Percentiles rank a stretch among this genome's conserved stretches.
These are phyloP conservation scores for Erysimum cheiri DNA, from an alignment of 441 rosid genomes.

Conservation along the genomic window DNA sequence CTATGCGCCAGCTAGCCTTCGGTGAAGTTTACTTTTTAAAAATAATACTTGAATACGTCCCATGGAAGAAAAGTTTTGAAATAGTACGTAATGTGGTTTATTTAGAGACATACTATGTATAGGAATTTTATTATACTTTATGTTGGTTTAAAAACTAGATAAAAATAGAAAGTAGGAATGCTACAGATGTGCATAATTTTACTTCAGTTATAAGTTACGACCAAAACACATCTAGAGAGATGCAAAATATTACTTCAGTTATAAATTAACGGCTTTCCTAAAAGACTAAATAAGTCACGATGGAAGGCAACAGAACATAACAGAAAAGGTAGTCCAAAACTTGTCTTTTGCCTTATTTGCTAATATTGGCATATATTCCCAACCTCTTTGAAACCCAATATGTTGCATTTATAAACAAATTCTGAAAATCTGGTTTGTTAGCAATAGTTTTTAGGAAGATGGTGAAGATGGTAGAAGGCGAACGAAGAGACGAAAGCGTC, in stretches of 20 bases:
- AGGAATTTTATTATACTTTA: background rate
- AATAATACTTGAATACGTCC: too few relatives aligned
- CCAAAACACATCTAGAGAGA: background rate
- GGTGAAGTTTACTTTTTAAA: too few relatives aligned
- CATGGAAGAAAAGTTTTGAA: too few relatives aligned
- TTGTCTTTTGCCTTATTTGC: conserved; percentile 6
- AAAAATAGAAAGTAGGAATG: background rate
- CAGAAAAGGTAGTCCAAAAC: conserved; percentile 25
- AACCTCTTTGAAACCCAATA: conserved; percentile 20
- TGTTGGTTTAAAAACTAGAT: background rate
- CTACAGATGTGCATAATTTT: background rate
- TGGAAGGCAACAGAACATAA: conserved; percentile 21
- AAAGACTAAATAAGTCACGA: background rate
- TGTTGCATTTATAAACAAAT: conserved; percentile 9
- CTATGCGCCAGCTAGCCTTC: too few relatives aligned
- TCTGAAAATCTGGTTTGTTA: background rate
- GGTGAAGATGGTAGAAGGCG: conserved; percentile 18
- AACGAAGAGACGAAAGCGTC: conserved; percentile 45
- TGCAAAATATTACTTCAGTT: background rate
- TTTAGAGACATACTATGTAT: background rate
- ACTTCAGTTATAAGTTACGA: conserved; percentile 6
- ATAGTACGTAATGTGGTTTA: background rate
- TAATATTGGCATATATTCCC: conserved; percentile 28
- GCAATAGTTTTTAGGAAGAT: background rate
- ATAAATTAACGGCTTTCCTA: conserved; percentile 1